phyloP scores from a whole-genome alignment of 768 basidiomycete genomes.

The Epithele typhae region DNA sequence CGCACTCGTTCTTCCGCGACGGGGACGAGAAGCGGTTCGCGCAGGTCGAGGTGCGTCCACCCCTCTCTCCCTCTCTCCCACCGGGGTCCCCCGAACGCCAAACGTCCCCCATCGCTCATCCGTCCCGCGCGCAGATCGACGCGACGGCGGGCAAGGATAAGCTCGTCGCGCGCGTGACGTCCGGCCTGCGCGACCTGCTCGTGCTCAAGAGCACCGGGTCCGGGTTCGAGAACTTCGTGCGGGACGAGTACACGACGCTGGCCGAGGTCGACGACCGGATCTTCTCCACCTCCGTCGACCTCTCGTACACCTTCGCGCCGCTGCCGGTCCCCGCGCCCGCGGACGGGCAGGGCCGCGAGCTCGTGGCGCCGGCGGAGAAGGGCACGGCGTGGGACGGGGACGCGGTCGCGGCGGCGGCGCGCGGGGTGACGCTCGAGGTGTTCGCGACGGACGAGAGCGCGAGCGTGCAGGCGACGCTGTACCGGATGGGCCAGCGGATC shows the following conservation, averaged over 20 bases:
- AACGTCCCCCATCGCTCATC: no score
- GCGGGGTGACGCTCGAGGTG: conserved; percentile 64
- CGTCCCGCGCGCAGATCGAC: conserved; percentile 45
- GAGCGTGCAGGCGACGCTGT: conserved; percentile 92
- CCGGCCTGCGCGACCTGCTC: conserved; percentile 76
- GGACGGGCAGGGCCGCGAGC: conserved; percentile 50
- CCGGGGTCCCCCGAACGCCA: no score
- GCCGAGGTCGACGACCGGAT: conserved; percentile 82
- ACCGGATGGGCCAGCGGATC: conserved; percentile 79
- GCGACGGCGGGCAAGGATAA: conserved; percentile 58
- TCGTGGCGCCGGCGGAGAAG: conserved; percentile 34
- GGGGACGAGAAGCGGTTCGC: conserved; percentile 84
- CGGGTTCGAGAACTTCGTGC: conserved; percentile 73
- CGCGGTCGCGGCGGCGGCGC: conserved; percentile 47
- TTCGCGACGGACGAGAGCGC: conserved; percentile 90
- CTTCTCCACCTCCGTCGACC: conserved; percentile 84
- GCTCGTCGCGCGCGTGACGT: conserved; percentile 54
- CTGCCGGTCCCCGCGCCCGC: conserved; percentile 42
- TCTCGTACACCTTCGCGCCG: conserved; percentile 59
- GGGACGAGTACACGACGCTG: conserved; percentile 89
- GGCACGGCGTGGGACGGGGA: conserved; percentile 60
- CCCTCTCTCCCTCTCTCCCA: neutral
- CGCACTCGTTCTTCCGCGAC: conserved; percentile 82
- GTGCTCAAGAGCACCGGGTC: conserved; percentile 91
- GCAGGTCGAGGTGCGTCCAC: conserved; percentile 29